Evolutionary conservation across 257 asterid species (phyloP).

Genomic region (Solanum ossicruentum): DNA sequence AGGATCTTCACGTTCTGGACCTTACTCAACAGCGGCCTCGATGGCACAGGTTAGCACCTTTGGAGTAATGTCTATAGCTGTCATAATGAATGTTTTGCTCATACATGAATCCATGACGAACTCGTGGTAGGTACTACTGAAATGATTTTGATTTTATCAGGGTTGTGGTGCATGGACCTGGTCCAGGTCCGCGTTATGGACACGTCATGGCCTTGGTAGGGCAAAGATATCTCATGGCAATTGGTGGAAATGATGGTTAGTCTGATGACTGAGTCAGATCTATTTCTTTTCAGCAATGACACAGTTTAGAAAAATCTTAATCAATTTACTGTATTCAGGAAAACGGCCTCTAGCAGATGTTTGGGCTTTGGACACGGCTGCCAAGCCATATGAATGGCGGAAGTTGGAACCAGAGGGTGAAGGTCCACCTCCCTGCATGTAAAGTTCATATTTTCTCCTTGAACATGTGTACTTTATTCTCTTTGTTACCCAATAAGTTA

Average conservation of each 20-base stretch:
- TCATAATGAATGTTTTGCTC: not conserved
- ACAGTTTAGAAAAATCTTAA: not conserved
- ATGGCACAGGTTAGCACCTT: conserved; percentile 76
- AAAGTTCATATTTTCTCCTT: conserved; percentile 10
- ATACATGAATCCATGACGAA: not conserved
- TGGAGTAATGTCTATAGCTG: not conserved
- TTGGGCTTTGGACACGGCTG: conserved; percentile 99
- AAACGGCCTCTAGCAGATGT: conserved; percentile 98
- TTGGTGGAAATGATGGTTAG: conserved; percentile 99
- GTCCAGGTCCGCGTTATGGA: conserved; percentile 99
- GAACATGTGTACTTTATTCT: not conserved
- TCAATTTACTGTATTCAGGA: conserved; percentile 28
- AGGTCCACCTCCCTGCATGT: conserved; percentile 99
- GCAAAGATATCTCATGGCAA: conserved; percentile 97
- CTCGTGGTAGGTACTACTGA: not conserved
- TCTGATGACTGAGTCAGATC: not conserved
- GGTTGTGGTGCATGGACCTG: conserved; percentile 99
- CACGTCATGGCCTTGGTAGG: conserved; percentile 99
- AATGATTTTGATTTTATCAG: conserved; percentile 17
- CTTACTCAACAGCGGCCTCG: conserved; percentile 66
- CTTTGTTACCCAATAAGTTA: not conserved
- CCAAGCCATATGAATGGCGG: conserved; percentile 99
- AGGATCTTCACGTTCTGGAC: conserved; percentile 77
- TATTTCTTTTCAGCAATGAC: not conserved
- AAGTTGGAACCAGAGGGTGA: conserved; percentile 99